Percentiles rank a stretch among this genome's conserved stretches.
Conservation (phyloP, 495 filamentous ascomycete species). For the Penicillium paradoxum region DNA sequence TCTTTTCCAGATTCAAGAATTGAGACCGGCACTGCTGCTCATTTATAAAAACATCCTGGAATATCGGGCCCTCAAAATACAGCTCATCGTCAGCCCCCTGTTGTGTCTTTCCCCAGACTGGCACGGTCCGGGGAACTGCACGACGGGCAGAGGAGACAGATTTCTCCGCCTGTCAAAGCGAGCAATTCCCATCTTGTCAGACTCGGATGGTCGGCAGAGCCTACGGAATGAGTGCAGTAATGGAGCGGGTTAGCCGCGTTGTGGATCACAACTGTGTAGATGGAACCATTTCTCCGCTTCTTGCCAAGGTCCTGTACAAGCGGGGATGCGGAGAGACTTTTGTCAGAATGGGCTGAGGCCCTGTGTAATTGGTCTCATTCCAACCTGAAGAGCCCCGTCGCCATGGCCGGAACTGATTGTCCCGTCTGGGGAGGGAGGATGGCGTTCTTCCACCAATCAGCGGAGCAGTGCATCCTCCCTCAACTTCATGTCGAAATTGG, state of each 20-base stretch:
- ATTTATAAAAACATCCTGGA: constrained; percentile 3
- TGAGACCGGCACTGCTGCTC: too few species aligned
- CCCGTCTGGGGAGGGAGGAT: constrained; percentile 11
- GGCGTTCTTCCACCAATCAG: constrained; percentile 20
- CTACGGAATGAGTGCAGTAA: background rate
- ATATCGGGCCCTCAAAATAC: background rate
- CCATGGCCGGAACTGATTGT: constrained; percentile 8
- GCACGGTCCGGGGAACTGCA: background rate
- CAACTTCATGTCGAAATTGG: background rate
- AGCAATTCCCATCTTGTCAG: background rate
- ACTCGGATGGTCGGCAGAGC: constrained; percentile 9
- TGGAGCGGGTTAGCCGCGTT: background rate
- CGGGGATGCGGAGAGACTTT: constrained; percentile 12
- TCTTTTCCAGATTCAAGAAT: background rate
- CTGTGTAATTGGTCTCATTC: background rate
- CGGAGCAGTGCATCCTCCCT: background rate
- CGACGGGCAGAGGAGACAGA: constrained; percentile 3
- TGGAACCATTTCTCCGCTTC: constrained; percentile 15
- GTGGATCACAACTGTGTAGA: background rate
- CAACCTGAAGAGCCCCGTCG: background rate
- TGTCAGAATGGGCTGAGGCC: background rate
- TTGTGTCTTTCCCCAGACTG: background rate
- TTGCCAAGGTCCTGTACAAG: constrained; percentile 6
- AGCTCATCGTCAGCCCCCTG: background rate
- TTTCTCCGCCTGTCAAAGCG: constrained; percentile 34